A percentile compares a stretch with the other conserved stretches of the same genome.
phyloP scores from a whole-genome alignment of 306 rosid species.

The Crotalaria pallida region DNA sequence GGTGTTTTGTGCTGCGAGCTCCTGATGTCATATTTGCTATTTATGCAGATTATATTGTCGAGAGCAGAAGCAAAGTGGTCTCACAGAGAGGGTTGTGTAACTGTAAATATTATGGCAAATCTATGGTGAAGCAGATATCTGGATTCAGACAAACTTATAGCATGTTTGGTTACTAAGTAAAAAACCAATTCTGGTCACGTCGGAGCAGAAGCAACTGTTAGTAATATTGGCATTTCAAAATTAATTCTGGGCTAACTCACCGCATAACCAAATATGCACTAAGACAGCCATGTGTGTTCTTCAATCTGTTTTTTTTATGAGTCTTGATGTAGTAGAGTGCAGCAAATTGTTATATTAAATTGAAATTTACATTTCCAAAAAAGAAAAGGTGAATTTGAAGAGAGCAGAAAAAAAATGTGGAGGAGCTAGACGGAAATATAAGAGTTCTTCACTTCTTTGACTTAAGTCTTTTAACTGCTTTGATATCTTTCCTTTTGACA shows the following conservation, averaged over 20 bases:
- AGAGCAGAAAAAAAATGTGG: neutral
- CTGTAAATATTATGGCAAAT: conserved; percentile 40
- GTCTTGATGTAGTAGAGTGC: conserved; percentile 27
- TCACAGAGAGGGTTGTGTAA: conserved; percentile 7
- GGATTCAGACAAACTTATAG: conserved; percentile 26
- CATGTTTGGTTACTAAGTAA: too few species aligned
- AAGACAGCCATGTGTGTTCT: conserved; percentile 18
- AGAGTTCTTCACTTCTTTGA: conserved; percentile 2
- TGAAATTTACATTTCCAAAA: neutral
- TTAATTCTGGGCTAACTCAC: too few species aligned
- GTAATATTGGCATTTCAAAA: too few species aligned
- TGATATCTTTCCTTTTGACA: neutral
- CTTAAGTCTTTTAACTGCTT: neutral
- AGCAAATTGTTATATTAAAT: conserved; percentile 19
- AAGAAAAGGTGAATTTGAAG: neutral
- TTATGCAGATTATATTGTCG: conserved; percentile 31
- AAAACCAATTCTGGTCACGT: too few species aligned
- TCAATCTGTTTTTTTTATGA: conserved; percentile 15
- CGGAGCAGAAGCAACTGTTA: too few species aligned
- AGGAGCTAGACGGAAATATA: neutral
- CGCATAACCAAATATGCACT: too few species aligned
- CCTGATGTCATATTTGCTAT: conserved; percentile 2
- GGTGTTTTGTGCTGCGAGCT: neutral
- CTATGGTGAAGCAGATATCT: conserved; percentile 24
- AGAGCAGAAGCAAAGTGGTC: conserved; percentile 5